phyloP scores from a whole-genome alignment of 2,329 filamentous ascomycete genomes.

The Didymella pomorum region DNA sequence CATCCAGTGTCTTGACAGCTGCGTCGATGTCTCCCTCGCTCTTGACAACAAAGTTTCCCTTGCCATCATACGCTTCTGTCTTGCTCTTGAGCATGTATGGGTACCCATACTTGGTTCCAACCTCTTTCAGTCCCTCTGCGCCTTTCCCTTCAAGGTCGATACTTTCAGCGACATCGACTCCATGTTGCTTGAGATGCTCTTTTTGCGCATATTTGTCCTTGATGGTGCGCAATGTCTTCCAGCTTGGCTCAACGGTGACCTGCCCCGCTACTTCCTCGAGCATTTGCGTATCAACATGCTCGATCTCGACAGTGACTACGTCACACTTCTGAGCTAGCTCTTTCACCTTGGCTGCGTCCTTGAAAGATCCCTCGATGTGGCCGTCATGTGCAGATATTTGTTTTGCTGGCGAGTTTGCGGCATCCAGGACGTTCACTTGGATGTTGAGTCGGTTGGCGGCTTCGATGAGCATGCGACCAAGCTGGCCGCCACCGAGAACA shows the following conservation, averaged over 20 bases:
- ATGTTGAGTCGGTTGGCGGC: conserved; percentile 82
- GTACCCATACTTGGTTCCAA: conserved; percentile 73
- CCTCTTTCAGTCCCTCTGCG: conserved; percentile 67
- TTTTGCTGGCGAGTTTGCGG: conserved; percentile 78
- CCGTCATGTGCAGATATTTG: conserved; percentile 78
- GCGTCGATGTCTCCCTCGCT: conserved; percentile 66
- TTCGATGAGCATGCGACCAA: conserved; percentile 94
- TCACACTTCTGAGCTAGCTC: conserved; percentile 80
- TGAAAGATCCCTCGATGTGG: conserved; percentile 88
- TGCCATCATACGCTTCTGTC: conserved; percentile 91
- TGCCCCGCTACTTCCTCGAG: conserved; percentile 79
- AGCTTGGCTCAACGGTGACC: conserved; percentile 77
- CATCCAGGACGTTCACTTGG: conserved; percentile 80
- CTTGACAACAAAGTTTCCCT: conserved; percentile 73
- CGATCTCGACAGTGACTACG: conserved; percentile 90
- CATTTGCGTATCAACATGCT: conserved; percentile 91
- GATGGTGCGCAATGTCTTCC: conserved; percentile 85
- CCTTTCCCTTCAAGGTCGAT: conserved; percentile 69
- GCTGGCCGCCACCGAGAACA: conserved; percentile 59
- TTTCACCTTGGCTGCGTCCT: conserved; percentile 78
- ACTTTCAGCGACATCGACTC: conserved; percentile 77
- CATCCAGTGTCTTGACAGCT: conserved; percentile 72
- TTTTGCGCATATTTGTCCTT: conserved; percentile 96
- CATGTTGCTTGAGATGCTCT: conserved; percentile 72
- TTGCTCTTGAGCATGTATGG: conserved; percentile 93